A percentile compares a stretch with the other conserved stretches of the same genome.
phyloP scores from a whole-genome alignment of 176 grass and related monocot species.

The Rhynchospora pubera region DNA sequence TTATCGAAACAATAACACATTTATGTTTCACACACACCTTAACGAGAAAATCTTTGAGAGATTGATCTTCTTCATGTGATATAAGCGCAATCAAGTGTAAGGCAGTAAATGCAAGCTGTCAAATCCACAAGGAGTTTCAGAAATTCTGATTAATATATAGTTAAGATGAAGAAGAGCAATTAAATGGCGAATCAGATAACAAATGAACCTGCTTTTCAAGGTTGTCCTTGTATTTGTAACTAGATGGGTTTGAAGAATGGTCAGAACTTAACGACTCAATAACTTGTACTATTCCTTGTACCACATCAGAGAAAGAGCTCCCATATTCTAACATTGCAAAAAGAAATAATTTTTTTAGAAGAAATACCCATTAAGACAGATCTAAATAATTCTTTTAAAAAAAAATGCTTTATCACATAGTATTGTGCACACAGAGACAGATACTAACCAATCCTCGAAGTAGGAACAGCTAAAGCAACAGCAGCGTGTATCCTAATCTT shows the following conservation, averaged over 20 bases:
- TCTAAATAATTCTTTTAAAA: not conserved
- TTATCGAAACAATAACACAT: not conserved
- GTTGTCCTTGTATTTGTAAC: constrained; percentile 77
- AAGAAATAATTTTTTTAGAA: not conserved
- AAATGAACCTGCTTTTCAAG: constrained; percentile 81
- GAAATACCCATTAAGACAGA: constrained; percentile 5
- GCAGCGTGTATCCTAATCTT: constrained; percentile 97
- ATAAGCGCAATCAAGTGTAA: constrained; percentile 88
- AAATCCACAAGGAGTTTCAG: not conserved
- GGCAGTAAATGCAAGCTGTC: constrained; percentile 70
- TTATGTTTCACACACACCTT: constrained; percentile 41
- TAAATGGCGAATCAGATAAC: not conserved
- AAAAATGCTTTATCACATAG: not conserved
- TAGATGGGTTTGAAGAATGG: constrained; percentile 47
- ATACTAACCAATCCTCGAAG: constrained; percentile 66
- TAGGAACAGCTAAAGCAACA: constrained; percentile 88
- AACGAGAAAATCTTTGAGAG: constrained; percentile 84
- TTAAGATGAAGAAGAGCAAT: not conserved
- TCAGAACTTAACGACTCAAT: constrained; percentile 62
- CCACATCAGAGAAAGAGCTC: constrained; percentile 78
- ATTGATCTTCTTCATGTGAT: constrained; percentile 61
- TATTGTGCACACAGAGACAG: constrained; percentile 19
- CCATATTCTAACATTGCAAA: constrained; percentile 67
- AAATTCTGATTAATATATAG: not conserved
- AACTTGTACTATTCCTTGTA: constrained; percentile 60